phyloP scores from a whole-genome alignment of 164 flowering plant genomes.

The Vitis cinerea region DNA sequence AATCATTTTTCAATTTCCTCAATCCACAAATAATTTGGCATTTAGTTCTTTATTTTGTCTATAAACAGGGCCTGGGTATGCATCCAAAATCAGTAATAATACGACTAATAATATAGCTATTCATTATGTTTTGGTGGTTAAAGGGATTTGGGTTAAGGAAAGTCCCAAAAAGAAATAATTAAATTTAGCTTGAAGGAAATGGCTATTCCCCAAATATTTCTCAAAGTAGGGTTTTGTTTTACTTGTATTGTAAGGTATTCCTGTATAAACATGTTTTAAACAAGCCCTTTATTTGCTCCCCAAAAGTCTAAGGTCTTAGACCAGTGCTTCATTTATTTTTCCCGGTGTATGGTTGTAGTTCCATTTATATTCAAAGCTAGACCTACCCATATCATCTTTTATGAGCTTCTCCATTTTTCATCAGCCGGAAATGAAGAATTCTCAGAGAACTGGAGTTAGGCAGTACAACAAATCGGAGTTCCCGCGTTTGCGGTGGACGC shows the following conservation, averaged over 20 bases:
- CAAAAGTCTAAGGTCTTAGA: slow-evolving; percentile 19
- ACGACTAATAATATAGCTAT: no score
- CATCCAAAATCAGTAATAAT: no score
- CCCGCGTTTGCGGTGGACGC: slow-evolving; percentile 42
- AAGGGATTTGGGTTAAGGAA: no score
- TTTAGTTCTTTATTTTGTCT: no score
- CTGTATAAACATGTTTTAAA: background rate
- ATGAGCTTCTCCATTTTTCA: background rate
- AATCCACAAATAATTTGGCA: no score
- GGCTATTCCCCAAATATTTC: background rate
- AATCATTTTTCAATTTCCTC: no score
- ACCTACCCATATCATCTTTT: background rate
- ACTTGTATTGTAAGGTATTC: background rate
- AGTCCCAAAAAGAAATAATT: no score
- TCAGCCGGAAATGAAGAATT: slow-evolving; percentile 20
- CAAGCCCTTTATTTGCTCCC: background rate
- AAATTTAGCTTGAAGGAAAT: background rate
- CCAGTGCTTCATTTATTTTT: background rate
- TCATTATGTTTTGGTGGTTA: no score
- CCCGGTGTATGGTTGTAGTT: background rate
- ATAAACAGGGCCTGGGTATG: no score
- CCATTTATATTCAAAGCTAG: slow-evolving; percentile 10
- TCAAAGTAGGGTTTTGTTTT: slow-evolving; percentile 6
- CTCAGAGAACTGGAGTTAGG: slow-evolving; percentile 21
- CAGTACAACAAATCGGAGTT: slow-evolving; percentile 35